Base-by-base conservation (phyloP, 257 asterid species). In the Scutellaria minor region DNA sequence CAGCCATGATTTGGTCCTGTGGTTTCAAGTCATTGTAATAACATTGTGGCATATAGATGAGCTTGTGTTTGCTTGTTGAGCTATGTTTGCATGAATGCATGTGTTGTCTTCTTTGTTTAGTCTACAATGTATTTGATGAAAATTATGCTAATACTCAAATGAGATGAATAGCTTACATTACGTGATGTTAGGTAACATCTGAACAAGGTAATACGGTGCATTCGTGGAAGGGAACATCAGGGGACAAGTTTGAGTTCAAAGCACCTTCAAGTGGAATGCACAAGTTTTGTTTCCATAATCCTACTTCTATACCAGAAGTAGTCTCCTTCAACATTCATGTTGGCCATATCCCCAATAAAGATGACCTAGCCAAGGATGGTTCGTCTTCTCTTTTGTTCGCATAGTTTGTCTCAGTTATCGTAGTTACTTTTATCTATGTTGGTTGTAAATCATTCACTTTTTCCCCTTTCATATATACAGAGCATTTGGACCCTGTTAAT, bases 361-460 rank as follows among this genome's bases (percentile, higher is more conserved):
- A 89, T 39, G 84, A 91, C 85, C 89, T 93, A 11, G 97, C 93
- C 39, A 91, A 89, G 74, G 93, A 93, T 82, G 98, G 98, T 93
- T 78, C 2, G 96, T 83, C 54, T 40, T 4, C 2, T 70, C 58
- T 57, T 61, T 47, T 20, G 3, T 44, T 10, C 60, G 11, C 4
- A 5, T 15, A 0, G 40, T 37, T 47, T 63, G 6, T 6, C 20
- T 47, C 15, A n/a, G 0, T 37, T 27, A 12, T 31, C 27, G 9
- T 71, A 12, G 35, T 57, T 51, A 9, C 12, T 64, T 31, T 22
- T 27, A 8, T 48, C 0, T 4, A 20, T 48, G 18, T 2, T 35
- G 60, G 20, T 54, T 51, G 14, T 24, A 22, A 39, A 37, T 44
- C 48, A 44, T 39, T 24, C 27, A 50, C 47, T 5, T 41, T 45